Evolutionary conservation across 2,329 filamentous ascomycete species (phyloP), one percentile per base, ranked within the genome.

Genomic region (Aureobasidium uvarum): DNA sequence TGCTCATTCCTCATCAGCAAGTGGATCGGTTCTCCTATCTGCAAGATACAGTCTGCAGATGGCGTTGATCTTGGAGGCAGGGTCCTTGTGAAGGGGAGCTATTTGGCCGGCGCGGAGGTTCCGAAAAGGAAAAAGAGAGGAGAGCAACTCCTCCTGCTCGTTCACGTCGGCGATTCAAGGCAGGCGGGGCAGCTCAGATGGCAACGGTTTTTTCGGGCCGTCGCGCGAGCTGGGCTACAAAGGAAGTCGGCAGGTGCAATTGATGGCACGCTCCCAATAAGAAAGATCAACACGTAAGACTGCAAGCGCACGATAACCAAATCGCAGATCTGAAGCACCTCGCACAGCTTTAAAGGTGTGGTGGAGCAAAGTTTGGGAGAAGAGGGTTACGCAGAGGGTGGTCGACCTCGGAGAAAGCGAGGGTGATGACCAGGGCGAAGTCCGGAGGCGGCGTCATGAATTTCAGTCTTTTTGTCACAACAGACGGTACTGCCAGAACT

Each of bases 301-400:
- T 48, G 41, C 33, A 43, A 59, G 56, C 10, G 25, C 56, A 60
- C 56, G 56, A 60, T 60, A 60, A 60, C 25, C 16, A 14, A 23
- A 48, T 58, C 41, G 56, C 43, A 48, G 56, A 60, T 48, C 56
- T 60, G 41, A 48, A 60, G 56, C 56, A 60, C 56, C 56, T 48
- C 48, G 31, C 56, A 60, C 56, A 36, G 56, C 56, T 48, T 48
- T 8, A 13, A 36, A 28, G 20, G 39, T 33, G 38, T 31, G 41
- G 56, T 46, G 23, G 31, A 60, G 41, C 38, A 60, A 36, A 48
- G 56, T 46, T 59, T 28, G 56, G 23, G 16, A 48, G 41, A 38
- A 11, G 56, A 48, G 43, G 56, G 56, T 60, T 36, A 38, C 56
- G 41, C 56, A 60, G 43, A 38, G n/a, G n/a, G 23, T 48, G 39